A percentile compares a stretch with the other conserved stretches of the same genome.
phyloP scores from a whole-genome alignment of 2,329 filamentous ascomycete genomes.

The Escovopsis sp. region DNA sequence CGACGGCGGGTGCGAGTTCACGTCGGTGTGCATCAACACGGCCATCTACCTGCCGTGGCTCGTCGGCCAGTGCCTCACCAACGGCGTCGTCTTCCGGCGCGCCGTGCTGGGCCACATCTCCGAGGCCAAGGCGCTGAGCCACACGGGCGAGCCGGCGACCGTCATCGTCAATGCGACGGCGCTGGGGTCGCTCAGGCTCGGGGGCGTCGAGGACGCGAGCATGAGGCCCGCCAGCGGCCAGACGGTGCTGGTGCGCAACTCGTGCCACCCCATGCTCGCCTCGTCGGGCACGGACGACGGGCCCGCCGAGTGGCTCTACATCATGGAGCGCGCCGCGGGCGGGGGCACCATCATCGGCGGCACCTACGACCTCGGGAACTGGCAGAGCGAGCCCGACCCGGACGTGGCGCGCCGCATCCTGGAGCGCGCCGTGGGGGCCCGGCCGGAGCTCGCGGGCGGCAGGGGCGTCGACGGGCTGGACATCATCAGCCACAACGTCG shows the following conservation, averaged over 20 bases:
- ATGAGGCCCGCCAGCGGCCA: slow-evolving; percentile 72
- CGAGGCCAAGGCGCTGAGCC: slow-evolving; percentile 41
- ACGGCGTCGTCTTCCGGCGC: slow-evolving; percentile 54
- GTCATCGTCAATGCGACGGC: slow-evolving; percentile 79
- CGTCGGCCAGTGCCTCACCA: slow-evolving; percentile 59
- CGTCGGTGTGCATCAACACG: slow-evolving; percentile 82
- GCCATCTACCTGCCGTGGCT: slow-evolving; percentile 80
- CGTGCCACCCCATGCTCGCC: slow-evolving; percentile 53
- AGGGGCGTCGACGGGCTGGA: slow-evolving; percentile 59
- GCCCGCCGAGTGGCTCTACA: slow-evolving; percentile 57
- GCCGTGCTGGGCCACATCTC: slow-evolving; percentile 52
- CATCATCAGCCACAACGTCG: slow-evolving; percentile 69
- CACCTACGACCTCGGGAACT: slow-evolving; percentile 64
- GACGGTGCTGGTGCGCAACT: slow-evolving; percentile 70
- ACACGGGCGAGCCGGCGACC: slow-evolving; percentile 44
- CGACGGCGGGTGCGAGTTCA: slow-evolving; percentile 62
- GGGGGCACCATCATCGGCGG: slow-evolving; percentile 82
- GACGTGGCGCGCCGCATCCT: slow-evolving; percentile 74
- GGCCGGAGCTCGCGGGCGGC: slow-evolving; percentile 48
- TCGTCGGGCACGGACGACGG: slow-evolving; percentile 62
- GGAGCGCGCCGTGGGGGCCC: slow-evolving; percentile 53
- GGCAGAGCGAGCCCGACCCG: slow-evolving; percentile 65
- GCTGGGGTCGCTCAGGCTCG: slow-evolving; percentile 57
- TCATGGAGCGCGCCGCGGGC: slow-evolving; percentile 67
- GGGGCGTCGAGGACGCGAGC: slow-evolving; percentile 62